Evolutionary conservation across 352 stramenopile species (phyloP).

Genomic region (Paralagenidium karlingii): DNA sequence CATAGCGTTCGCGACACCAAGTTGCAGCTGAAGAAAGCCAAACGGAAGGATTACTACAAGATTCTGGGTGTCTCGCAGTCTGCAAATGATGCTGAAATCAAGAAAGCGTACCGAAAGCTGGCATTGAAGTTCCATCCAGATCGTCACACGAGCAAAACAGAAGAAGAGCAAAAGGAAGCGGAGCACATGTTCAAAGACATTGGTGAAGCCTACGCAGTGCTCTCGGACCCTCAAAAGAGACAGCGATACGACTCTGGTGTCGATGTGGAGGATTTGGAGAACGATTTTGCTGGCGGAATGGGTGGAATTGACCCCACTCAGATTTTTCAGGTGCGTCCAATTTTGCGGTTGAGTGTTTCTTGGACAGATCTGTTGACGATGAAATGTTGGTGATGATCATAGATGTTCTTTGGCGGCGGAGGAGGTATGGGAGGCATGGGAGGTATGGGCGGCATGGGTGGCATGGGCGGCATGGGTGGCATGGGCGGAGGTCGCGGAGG

Average conservation of each 20-base stretch:
- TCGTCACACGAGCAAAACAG: constrained; percentile 81
- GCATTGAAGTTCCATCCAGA: constrained; percentile 95
- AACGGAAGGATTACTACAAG: constrained; percentile 95
- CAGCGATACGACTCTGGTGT: constrained; percentile 92
- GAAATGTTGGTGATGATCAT: constrained; percentile 7
- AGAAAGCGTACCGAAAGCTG: constrained; percentile 94
- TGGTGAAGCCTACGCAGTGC: constrained; percentile 92
- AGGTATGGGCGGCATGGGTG: constrained; percentile 24
- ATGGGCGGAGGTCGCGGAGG: constrained; percentile 35
- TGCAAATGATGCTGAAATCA: constrained; percentile 90
- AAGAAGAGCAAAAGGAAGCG: constrained; percentile 86
- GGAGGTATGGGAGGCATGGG: constrained; percentile 19
- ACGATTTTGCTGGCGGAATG: constrained; percentile 66
- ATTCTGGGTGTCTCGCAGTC: constrained; percentile 71
- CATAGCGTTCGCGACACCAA: constrained; percentile 80
- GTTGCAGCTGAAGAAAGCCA: constrained; percentile 89
- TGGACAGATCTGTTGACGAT: background rate
- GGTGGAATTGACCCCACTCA: constrained; percentile 69
- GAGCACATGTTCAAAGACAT: constrained; percentile 94
- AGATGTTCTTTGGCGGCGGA: constrained; percentile 74
- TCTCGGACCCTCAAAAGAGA: constrained; percentile 89
- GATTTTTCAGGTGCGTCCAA: constrained; percentile 77
- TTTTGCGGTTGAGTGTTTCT: background rate
- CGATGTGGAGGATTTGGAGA: constrained; percentile 90
- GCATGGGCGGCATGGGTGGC: constrained; percentile 18